Evolutionary conservation across 805 yeast genomes (phyloP), one percentile per base, ranked within the genome.

Genomic region (Suhomyces faveliae): DNA sequence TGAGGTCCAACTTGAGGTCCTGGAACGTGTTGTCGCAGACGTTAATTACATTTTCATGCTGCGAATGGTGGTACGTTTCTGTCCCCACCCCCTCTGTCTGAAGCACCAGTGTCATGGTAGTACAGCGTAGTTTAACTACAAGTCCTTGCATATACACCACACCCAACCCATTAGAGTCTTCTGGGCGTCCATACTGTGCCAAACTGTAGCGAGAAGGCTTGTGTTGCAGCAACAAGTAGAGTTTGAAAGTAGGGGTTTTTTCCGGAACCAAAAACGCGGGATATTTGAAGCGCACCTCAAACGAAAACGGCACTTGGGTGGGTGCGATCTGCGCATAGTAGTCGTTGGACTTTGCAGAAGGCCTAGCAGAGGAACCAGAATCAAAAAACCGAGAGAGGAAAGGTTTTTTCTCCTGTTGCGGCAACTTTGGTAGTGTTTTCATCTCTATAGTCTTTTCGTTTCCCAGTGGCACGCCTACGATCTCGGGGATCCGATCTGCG

Each of bases 231-330:
- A 69, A 61, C 22, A 73, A 44, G 40, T 43, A 70, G 4, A 73
- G 51, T 48, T 57, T 63, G 54, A 72, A 63, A 33, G 73, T 49
- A 49, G 76, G 68, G 3, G 65, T 60, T 40, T 65, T 64, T 5
- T 70, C 62, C 0, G 84, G 84, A 3, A 75, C 65, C 45, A 80
- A 60, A 35, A 66, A 68, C 1, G 79, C 73, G 0, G 82, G 80
- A 46, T 73, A 64, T 23, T 74, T 66, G 53, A 77, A 71, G 42
- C 85, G 61, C 13, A 73, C 67, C 56, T 81, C 86, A 46, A 81
- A 67, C 2, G 68, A 58, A 43, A 76, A 64, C 3, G 70, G 68
- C 13, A 77, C 68, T 39, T 73, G 70, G 12, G 59, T 53, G 4
- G 71, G 62, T 17, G 60, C 56, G 12, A 72, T 65, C 39, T 61